Evolutionary conservation across 306 rosid species (phyloP).

Genomic region (Astragalus glycyphyllos): DNA sequence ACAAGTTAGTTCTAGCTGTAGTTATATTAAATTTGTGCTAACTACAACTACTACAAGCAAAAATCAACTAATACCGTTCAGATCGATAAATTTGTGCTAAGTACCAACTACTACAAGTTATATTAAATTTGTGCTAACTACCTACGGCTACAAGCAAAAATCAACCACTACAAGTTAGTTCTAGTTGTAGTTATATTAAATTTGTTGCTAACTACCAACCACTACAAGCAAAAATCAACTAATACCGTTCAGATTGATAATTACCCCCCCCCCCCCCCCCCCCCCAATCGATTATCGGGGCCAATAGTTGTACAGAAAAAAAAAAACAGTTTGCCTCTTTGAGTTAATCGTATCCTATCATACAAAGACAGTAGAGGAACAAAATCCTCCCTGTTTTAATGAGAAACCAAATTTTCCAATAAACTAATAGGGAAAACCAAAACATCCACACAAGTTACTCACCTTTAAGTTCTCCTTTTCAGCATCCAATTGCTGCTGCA

Average conservation of each 20-base stretch:
- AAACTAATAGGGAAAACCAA: constrained; percentile 1
- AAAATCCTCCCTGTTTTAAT: neutral
- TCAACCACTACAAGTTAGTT: neutral
- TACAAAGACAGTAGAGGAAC: neutral
- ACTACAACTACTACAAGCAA: constrained; percentile 4
- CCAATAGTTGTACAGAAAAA: neutral
- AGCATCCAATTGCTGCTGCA: constrained; percentile 58
- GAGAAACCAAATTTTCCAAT: neutral
- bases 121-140: neutral
- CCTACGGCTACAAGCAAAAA: constrained; percentile 15
- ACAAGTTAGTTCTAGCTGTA: neutral
- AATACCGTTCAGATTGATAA: constrained; percentile 1
- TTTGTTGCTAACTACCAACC: neutral
- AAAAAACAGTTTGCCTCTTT: neutral
- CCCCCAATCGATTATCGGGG: neutral
- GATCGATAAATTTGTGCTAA: too few species aligned
- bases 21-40: constrained; percentile 1
- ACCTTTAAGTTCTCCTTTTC: constrained; percentile 31
- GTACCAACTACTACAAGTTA: too few species aligned
- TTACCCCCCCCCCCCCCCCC: too few species aligned
- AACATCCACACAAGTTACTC: neutral
- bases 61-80: constrained; percentile 15
- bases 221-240: constrained; percentile 8
- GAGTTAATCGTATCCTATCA: neutral
- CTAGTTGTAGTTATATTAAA: constrained; percentile 7